Percentiles rank a stretch among this genome's conserved stretches.
Conservation (phyloP, 768 basidiomycete genomes). For the Termitomyces sp. region DNA sequence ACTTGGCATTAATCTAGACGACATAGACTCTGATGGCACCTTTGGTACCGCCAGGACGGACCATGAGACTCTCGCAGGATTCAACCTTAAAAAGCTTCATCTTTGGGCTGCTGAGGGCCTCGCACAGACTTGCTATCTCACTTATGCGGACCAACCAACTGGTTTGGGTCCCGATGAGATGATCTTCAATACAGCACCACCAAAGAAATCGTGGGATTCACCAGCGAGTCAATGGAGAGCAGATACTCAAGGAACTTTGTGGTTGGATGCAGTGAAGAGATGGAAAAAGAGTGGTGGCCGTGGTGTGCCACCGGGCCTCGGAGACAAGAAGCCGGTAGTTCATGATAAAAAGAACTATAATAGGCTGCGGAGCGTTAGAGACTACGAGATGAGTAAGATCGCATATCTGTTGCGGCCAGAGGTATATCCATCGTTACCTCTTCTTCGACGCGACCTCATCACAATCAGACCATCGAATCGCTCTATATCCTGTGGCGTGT, state of each 20-base stretch:
- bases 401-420: slow-evolving; percentile 66
- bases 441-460: neutral
- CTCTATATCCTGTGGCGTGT: slow-evolving; percentile 67
- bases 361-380: slow-evolving; percentile 30
- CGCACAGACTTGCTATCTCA: slow-evolving; percentile 63
- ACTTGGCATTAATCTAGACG: slow-evolving; percentile 39
- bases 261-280: slow-evolving; percentile 44
- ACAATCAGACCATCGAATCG: slow-evolving; percentile 63
- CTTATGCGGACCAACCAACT: slow-evolving; percentile 65
- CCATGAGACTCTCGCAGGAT: slow-evolving; percentile 32
- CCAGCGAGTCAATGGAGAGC: slow-evolving; percentile 15
- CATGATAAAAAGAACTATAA: slow-evolving; percentile 20
- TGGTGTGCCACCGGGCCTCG: slow-evolving; percentile 50
- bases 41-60: slow-evolving; percentile 30
- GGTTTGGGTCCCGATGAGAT: slow-evolving; percentile 67
- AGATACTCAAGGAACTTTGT: slow-evolving; percentile 22
- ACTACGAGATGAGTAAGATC: slow-evolving; percentile 44
- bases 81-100: slow-evolving; percentile 59
- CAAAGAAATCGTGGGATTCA: slow-evolving; percentile 16
- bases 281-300: slow-evolving; percentile 43
- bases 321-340: slow-evolving; percentile 34
- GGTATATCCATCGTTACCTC: slow-evolving; percentile 31
- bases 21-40: slow-evolving; percentile 31
- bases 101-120: slow-evolving; percentile 75
- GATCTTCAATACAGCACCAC: slow-evolving; percentile 25